Evolutionary conservation across 1,284 basidiomycete species (phyloP).

Genomic region (Vanrija sp.): DNA sequence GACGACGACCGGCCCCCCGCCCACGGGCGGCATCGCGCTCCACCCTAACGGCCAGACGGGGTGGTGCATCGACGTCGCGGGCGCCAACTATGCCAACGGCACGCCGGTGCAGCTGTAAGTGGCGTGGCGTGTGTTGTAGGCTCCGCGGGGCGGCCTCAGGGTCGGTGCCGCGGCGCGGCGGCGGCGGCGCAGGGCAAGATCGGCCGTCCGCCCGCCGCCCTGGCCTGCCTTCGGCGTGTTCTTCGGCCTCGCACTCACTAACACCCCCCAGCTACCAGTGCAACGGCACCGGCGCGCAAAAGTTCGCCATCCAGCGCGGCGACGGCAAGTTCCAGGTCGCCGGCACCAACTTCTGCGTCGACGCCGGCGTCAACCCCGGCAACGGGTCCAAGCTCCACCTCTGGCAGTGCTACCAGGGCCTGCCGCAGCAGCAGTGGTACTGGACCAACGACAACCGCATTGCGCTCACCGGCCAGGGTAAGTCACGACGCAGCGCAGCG

Average conservation of each 20-base stretch:
- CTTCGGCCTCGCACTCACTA: too few relatives aligned
- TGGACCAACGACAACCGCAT: conserved; percentile 23
- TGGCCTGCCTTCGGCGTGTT: too few relatives aligned
- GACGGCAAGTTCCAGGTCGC: conserved; percentile 18
- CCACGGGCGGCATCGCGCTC: conserved; percentile 3
- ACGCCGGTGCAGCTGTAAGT: conserved; percentile 21
- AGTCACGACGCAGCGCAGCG: too few relatives aligned
- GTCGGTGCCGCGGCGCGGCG: too few relatives aligned
- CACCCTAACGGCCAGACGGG: conserved; percentile 9
- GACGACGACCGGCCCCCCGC: not conserved
- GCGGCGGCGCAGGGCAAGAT: too few relatives aligned
- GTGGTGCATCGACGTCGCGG: conserved; percentile 18
- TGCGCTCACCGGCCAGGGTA: conserved; percentile 11
- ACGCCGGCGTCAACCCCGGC: conserved; percentile 22
- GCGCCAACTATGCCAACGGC: conserved; percentile 18
- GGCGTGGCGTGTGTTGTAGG: too few relatives aligned
- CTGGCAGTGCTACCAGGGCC: conserved; percentile 18
- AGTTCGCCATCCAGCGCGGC: conserved; percentile 9
- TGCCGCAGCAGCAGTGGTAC: conserved; percentile 27
- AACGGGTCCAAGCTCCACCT: conserved; percentile 24
- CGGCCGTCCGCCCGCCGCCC: too few relatives aligned
- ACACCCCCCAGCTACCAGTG: conserved; percentile 12
- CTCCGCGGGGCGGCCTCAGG: not conserved
- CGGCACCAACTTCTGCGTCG: conserved; percentile 35
- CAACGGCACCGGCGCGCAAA: conserved; percentile 20